Conservation (phyloP, 768 basidiomycete species). For the Tricholoma terreum region DNA sequence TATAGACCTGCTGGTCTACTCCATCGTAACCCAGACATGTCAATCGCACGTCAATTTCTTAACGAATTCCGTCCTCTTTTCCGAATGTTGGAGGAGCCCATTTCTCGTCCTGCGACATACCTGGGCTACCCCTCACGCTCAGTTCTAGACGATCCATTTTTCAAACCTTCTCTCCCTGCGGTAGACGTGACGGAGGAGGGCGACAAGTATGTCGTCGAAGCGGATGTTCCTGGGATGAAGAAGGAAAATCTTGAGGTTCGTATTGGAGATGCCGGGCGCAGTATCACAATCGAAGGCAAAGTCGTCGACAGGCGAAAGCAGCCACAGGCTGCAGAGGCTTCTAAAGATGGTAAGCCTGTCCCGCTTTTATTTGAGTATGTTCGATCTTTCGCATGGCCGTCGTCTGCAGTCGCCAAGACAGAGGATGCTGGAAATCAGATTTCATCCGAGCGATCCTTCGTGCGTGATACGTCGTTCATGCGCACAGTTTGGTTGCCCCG, state of each 20-base stretch:
- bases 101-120: slow-evolving; percentile 31
- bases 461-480: slow-evolving; percentile 53
- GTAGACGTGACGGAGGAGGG: slow-evolving; percentile 69
- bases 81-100: slow-evolving; percentile 72
- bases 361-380: background rate
- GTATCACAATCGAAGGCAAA: slow-evolving; percentile 71
- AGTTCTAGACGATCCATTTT: slow-evolving; percentile 51
- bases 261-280: slow-evolving; percentile 67
- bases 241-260: slow-evolving; percentile 73
- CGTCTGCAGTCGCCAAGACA: slow-evolving; percentile 19
- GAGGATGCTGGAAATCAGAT: slow-evolving; percentile 41
- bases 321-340: slow-evolving; percentile 8
- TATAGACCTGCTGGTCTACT: too few species aligned
- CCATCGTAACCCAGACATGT: too few species aligned
- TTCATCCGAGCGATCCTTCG: slow-evolving; percentile 58
- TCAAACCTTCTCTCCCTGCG: slow-evolving; percentile 41
- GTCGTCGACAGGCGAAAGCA: slow-evolving; percentile 29
- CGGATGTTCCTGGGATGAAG: slow-evolving; percentile 75
- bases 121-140: slow-evolving; percentile 13
- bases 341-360: slow-evolving; percentile 6
- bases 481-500: slow-evolving; percentile 73
- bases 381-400: slow-evolving; percentile 6
- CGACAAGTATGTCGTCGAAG: slow-evolving; percentile 65
- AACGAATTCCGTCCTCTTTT: slow-evolving; percentile 74
- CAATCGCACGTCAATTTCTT: slow-evolving; percentile 59